Conservation (phyloP, 164 flowering plant genomes). For the Vitis amurensis region DNA sequence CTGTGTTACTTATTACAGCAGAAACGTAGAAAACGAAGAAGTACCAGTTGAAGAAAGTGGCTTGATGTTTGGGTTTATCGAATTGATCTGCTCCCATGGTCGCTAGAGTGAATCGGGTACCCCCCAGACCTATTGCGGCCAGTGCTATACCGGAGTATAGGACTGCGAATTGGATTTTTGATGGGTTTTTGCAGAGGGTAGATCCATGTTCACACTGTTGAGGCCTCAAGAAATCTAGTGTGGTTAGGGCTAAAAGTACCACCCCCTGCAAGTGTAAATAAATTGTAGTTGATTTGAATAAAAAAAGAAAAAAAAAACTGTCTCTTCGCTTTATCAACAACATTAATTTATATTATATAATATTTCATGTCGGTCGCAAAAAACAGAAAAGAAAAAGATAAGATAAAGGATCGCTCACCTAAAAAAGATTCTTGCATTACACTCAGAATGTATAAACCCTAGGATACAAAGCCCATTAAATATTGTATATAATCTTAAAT, state of each 20-base stretch:
- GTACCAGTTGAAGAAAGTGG: conserved; percentile 48
- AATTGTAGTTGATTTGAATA: neutral
- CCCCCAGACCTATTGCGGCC: conserved; percentile 38
- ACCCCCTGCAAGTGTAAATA: conserved; percentile 34
- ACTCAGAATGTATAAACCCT: no score
- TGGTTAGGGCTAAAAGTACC: conserved; percentile 35
- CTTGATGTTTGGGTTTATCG: conserved; percentile 27
- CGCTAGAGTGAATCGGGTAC: conserved; percentile 34
- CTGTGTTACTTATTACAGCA: conserved; percentile 23
- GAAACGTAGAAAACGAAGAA: conserved; percentile 30
- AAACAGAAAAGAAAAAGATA: no score
- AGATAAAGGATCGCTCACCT: no score
- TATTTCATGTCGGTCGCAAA: no score
- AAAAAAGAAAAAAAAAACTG: neutral
- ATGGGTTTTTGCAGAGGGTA: conserved; percentile 24
- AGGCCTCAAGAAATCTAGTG: conserved; percentile 41
- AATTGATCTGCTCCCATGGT: conserved; percentile 57
- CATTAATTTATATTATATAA: no score
- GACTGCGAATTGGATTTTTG: conserved; percentile 30
- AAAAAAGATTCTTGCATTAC: no score
- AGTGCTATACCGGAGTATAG: conserved; percentile 37
- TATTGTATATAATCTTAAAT: no score
- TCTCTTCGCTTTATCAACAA: no score
- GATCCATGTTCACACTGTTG: conserved; percentile 24
- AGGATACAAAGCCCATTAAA: no score